Conservation (phyloP, 2,329 filamentous ascomycete species). For the Intubia oerlemansii region DNA sequence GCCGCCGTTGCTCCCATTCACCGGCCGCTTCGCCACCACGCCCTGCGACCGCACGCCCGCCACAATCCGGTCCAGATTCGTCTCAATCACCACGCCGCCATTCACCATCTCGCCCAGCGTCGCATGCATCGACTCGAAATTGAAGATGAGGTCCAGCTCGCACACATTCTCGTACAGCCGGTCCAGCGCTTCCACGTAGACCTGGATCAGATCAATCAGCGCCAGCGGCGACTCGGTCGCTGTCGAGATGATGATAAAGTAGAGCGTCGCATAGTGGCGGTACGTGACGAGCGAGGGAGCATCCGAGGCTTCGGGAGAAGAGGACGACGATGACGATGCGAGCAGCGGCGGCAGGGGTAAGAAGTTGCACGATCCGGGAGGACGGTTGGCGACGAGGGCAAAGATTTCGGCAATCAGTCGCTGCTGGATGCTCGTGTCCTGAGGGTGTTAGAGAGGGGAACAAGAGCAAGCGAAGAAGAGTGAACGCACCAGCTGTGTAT, state of each 20-base stretch:
- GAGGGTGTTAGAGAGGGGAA: constrained; percentile 3
- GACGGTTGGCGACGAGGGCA: constrained; percentile 77
- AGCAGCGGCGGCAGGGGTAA: constrained; percentile 55
- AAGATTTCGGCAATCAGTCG: constrained; percentile 95
- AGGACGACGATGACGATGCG: constrained; percentile 39
- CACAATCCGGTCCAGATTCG: constrained; percentile 71
- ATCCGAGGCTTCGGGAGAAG: constrained; percentile 45
- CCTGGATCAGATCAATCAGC: constrained; percentile 89
- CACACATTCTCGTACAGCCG: constrained; percentile 96
- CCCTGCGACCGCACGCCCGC: constrained; percentile 62
- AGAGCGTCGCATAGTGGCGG: constrained; percentile 92
- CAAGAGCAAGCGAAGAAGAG: constrained; percentile 1
- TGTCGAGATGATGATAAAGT: constrained; percentile 95
- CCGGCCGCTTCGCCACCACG: constrained; percentile 55
- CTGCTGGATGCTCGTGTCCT: constrained; percentile 97
- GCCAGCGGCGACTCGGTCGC: constrained; percentile 90
- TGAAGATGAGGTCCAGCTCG: constrained; percentile 96
- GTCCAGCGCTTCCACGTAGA: constrained; percentile 91
- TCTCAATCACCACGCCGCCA: constrained; percentile 86
- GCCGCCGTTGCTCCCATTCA: constrained; percentile 37
- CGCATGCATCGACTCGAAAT: constrained; percentile 91
- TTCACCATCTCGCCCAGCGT: constrained; percentile 86
- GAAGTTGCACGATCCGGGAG: constrained; percentile 90
- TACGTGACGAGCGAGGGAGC: constrained; percentile 91
- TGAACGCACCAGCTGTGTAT: constrained; percentile 73